These are phyloP conservation scores for Acanthamoeba royreba DNA, from an alignment of 208 protist species.

Conservation along the genomic window DNA sequence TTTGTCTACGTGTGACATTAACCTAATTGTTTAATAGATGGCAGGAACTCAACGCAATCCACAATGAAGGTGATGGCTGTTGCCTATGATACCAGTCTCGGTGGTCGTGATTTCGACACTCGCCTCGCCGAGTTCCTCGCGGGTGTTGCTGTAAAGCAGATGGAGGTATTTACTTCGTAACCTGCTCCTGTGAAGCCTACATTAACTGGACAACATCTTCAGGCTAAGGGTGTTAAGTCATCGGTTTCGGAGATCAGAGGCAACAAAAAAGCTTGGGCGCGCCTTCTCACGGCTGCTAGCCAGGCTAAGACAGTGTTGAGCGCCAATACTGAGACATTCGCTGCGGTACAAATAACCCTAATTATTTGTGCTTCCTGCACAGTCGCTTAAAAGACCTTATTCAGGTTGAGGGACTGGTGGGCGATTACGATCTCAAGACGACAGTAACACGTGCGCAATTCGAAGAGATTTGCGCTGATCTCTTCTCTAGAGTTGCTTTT, in stretches of 20 bases:
- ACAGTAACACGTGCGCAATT: slow-evolving; percentile 78
- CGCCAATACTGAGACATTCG: slow-evolving; percentile 83
- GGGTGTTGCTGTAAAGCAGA: slow-evolving; percentile 68
- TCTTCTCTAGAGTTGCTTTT: slow-evolving; percentile 77
- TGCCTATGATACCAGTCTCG: slow-evolving; percentile 79
- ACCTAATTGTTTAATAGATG: not conserved
- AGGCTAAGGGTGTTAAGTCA: not conserved
- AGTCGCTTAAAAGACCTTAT: not conserved
- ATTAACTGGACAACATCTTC: not conserved
- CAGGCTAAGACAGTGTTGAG: slow-evolving; percentile 87
- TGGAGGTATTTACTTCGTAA: not conserved
- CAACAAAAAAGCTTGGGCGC: slow-evolving; percentile 76
- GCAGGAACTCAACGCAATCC: slow-evolving; percentile 55
- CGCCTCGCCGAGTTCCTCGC: slow-evolving; percentile 87
- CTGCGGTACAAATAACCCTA: slow-evolving; percentile 57
- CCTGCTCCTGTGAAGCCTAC: not conserved
- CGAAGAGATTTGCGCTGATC: slow-evolving; percentile 75
- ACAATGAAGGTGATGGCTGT: slow-evolving; percentile 75
- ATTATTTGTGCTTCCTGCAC: not conserved
- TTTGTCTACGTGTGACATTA: not conserved
- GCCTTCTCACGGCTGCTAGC: slow-evolving; percentile 82
- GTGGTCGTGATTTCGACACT: slow-evolving; percentile 85
- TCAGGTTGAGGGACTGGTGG: slow-evolving; percentile 83
- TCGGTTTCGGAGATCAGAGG: not conserved
- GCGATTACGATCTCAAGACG: slow-evolving; percentile 80